Evolutionary conservation across 2,329 filamentous ascomycete genomes (phyloP).

Genomic region (Stagonosporopsis tanaceti): DNA sequence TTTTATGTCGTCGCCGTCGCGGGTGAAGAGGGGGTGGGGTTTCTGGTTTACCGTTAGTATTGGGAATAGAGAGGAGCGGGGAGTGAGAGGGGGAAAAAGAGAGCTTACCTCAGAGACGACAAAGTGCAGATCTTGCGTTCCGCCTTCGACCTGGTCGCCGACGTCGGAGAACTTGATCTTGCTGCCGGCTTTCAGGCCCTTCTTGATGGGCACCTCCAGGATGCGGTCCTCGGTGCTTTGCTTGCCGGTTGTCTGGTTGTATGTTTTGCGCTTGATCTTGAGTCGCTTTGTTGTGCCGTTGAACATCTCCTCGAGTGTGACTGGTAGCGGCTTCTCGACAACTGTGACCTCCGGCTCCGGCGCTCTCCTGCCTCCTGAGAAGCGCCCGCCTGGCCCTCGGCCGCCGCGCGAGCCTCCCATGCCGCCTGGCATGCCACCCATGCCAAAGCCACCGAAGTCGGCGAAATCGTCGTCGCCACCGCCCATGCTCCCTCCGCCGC

Average conservation of each 20-base stretch:
- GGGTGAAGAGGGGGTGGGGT: conserved; percentile 81
- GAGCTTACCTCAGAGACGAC: conserved; percentile 86
- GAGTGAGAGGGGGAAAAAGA: not conserved
- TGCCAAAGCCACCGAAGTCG: conserved; percentile 51
- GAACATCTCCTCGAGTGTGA: conserved; percentile 89
- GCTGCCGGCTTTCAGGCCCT: conserved; percentile 92
- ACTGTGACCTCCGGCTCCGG: conserved; percentile 86
- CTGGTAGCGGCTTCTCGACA: conserved; percentile 81
- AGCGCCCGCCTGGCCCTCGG: conserved; percentile 43
- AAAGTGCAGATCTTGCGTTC: conserved; percentile 94
- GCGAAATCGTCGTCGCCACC: conserved; percentile 64
- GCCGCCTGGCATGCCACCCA: conserved; percentile 45
- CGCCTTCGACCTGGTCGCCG: conserved; percentile 96
- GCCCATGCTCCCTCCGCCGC: conserved; percentile 59
- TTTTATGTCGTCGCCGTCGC: conserved; percentile 87
- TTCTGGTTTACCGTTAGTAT: conserved; percentile 65
- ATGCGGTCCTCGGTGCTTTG: conserved; percentile 87
- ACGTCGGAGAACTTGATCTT: conserved; percentile 99
- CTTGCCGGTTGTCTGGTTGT: conserved; percentile 81
- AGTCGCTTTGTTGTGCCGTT: conserved; percentile 92
- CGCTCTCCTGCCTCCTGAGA: conserved; percentile 53
- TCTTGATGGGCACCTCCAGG: conserved; percentile 93
- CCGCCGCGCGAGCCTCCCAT: conserved; percentile 44
- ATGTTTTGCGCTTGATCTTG: conserved; percentile 96
- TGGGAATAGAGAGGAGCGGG: not conserved